Conservation (phyloP, 2,329 filamentous ascomycete genomes). For the Boeremia exigua region DNA sequence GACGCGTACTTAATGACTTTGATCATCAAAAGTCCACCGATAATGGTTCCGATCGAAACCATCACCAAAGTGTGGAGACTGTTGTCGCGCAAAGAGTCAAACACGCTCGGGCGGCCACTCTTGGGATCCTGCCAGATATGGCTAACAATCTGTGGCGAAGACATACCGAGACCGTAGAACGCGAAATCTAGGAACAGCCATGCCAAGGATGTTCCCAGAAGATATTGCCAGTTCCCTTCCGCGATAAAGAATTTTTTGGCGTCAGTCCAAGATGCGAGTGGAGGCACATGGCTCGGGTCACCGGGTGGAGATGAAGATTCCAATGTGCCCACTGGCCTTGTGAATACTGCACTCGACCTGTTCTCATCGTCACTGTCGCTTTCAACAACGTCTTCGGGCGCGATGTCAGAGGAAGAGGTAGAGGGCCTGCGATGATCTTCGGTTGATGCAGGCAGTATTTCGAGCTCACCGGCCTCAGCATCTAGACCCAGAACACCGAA, state of each 20-base stretch:
- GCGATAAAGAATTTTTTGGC: conserved; percentile 43
- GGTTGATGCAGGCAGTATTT: conserved; percentile 21
- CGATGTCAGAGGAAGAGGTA: conserved; percentile 33
- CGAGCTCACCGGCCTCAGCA: conserved; percentile 40
- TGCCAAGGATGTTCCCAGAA: conserved; percentile 44
- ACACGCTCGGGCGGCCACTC: conserved; percentile 26
- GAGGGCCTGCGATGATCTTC: conserved; percentile 22
- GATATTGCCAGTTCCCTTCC: conserved; percentile 47
- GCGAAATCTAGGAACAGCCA: conserved; percentile 48
- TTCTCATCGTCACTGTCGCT: conserved; percentile 35
- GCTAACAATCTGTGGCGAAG: conserved; percentile 44
- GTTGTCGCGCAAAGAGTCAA: conserved; percentile 33
- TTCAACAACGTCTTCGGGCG: conserved; percentile 33
- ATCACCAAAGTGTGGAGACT: conserved; percentile 43
- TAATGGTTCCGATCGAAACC: conserved; percentile 41
- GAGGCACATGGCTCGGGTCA: conserved; percentile 56
- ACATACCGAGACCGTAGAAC: conserved; percentile 46
- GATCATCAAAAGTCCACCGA: conserved; percentile 42
- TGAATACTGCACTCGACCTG: conserved; percentile 16
- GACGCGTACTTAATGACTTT: conserved; percentile 43
- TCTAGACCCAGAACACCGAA: conserved; percentile 36
- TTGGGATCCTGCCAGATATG: conserved; percentile 40
- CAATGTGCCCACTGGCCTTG: conserved; percentile 2
- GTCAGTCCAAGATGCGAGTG: conserved; percentile 40
- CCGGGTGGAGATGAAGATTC: conserved; percentile 26